Percentiles rank a stretch among this genome's conserved stretches.
phyloP scores from a whole-genome alignment of 108 stramenopile species.

The Schizochytrium sp. region DNA sequence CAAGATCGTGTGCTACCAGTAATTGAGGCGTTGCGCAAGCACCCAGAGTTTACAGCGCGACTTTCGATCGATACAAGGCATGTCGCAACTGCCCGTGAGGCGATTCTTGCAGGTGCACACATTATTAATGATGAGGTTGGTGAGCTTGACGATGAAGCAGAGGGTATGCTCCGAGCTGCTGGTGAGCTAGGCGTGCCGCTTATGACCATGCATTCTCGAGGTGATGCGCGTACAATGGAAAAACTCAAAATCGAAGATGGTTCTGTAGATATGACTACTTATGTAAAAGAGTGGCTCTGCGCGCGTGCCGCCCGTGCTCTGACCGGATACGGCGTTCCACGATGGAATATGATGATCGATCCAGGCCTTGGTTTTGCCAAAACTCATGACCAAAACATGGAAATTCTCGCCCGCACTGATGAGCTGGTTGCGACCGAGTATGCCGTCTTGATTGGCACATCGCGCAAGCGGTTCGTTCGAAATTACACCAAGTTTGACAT shows the following conservation, averaged over 20 bases:
- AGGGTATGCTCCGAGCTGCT: conserved; percentile 85
- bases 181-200: conserved; percentile 84
- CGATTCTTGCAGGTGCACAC: conserved; percentile 90
- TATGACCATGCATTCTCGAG: conserved; percentile 95
- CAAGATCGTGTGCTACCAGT: conserved; percentile 85
- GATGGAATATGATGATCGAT: conserved; percentile 90
- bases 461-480: conserved; percentile 93
- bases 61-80: conserved; percentile 96
- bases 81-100: conserved; percentile 85
- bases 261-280: conserved; percentile 76
- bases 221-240: conserved; percentile 91
- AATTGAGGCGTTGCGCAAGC: conserved; percentile 81
- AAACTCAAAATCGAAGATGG: conserved; percentile 77
- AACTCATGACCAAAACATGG: conserved; percentile 81
- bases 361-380: conserved; percentile 98
- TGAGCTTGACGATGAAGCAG: conserved; percentile 82
- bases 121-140: conserved; percentile 96
- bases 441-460: conserved; percentile 88
- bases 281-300: conserved; percentile 79
- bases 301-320: conserved; percentile 81
- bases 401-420: conserved; percentile 78
- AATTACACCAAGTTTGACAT: conserved; percentile 77
- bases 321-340: conserved; percentile 78
- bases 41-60: conserved; percentile 65
- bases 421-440: conserved; percentile 67